Evolutionary conservation across 495 filamentous ascomycete species (phyloP), one percentile per base, ranked within the genome.

Genomic region (Penicillium bialowiezense): DNA sequence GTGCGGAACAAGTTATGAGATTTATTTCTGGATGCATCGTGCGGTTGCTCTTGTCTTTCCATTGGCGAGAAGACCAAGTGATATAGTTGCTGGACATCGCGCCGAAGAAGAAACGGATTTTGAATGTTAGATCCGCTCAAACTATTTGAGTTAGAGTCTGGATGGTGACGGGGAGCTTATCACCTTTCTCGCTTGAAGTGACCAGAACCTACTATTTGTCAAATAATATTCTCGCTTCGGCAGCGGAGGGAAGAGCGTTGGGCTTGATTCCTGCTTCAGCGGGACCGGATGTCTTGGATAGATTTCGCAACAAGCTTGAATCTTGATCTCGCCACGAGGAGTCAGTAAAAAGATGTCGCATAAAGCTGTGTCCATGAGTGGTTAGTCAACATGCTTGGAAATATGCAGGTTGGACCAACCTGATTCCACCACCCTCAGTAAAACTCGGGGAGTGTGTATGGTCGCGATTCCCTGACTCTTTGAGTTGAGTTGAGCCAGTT

Each of bases 91-190:
- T 59, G 41, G 0, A 66, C 44, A 5, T 63, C 48, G 17, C 56
- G 38, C 20, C 59, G 54, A 14, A 66, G 59, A 6, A 66, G 31
- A 38, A 66, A 60, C 8, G 63, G 63, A 19, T 52, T 58, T 23
- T 63, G 63, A 7, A 66, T 41, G 44, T 66, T 56, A 19, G 56
- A 63, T 41, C 54, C 54, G 41, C 36, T 57, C 17, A 66, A 33
- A 29, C 63, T 65, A 26, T 26, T 26, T 8, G 8, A 26, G 3
- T 3, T 26, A 3, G 8, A 14, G 7, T 10, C 5, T 8, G 19
- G 17, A 51, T n/a, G 51, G 40, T 18, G 12, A 26, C 19, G 3
- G 14, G 4, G 9, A 19, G 3, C 7, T n/a, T 1, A 5, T 24
- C 6, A 10, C 2, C 8, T 17, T 20, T 6, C 17, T 21, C 7